These are phyloP conservation scores for Schizosaccharomyces octosporus DNA, from an alignment of 805 yeast species.

Conservation along the genomic window DNA sequence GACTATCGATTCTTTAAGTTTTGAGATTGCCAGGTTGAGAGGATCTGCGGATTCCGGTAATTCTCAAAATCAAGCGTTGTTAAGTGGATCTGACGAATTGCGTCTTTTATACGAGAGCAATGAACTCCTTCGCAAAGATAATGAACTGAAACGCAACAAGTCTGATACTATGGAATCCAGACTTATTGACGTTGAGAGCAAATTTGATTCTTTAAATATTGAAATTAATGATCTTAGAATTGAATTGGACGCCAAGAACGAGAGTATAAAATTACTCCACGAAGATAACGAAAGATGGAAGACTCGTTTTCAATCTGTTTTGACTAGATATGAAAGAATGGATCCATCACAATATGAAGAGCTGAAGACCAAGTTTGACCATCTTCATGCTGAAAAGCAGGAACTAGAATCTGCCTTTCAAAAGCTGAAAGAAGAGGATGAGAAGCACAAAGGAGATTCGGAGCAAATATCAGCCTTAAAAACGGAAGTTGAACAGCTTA, in stretches of 20 bases:
- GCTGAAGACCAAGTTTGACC: slow-evolving; percentile 6
- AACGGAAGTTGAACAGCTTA: slow-evolving; percentile 6
- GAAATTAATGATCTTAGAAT: slow-evolving; percentile 18
- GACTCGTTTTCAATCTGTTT: slow-evolving; percentile 23
- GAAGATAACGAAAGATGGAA: slow-evolving; percentile 41
- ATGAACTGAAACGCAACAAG: slow-evolving; percentile 13
- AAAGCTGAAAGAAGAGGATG: slow-evolving; percentile 6
- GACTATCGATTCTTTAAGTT: slow-evolving; percentile 16
- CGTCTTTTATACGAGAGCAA: slow-evolving; percentile 46
- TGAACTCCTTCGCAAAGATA: slow-evolving; percentile 32
- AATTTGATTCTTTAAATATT: slow-evolving; percentile 24
- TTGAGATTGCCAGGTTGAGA: slow-evolving; percentile 14
- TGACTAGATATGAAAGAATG: slow-evolving; percentile 22
- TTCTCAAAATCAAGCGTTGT: neutral
- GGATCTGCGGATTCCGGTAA: neutral
- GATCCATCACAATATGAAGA: slow-evolving; percentile 24
- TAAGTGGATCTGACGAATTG: slow-evolving; percentile 33
- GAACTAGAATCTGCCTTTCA: slow-evolving; percentile 9
- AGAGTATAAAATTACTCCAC: slow-evolving; percentile 22
- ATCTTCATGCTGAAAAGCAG: slow-evolving; percentile 5
- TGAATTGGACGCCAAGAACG: slow-evolving; percentile 24
- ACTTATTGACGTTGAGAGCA: slow-evolving; percentile 13
- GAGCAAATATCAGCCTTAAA: slow-evolving; percentile 4
- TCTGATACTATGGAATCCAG: slow-evolving; percentile 20
- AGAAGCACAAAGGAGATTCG: slow-evolving; percentile 6